Percentiles rank a stretch among this genome's conserved stretches.
Evolutionary conservation across 2,329 filamentous ascomycete species (phyloP).

Genomic region (Berkeleyomyces basicola): DNA sequence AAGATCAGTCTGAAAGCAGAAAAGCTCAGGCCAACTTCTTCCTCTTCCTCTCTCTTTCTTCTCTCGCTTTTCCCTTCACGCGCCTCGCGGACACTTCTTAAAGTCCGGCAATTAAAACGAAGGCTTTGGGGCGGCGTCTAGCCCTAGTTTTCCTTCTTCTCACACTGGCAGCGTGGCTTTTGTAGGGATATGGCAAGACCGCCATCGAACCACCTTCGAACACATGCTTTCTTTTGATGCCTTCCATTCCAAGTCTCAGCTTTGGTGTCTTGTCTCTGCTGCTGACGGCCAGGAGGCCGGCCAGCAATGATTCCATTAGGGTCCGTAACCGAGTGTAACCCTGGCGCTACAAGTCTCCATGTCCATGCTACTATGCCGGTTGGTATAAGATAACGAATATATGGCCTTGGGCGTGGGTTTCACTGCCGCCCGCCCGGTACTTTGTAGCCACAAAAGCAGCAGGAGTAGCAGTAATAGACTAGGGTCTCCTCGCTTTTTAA

Average conservation of each 20-base stretch:
- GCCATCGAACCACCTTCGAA: not conserved
- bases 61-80: not conserved
- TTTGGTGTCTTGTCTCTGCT: not conserved
- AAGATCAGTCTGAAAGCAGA: not conserved
- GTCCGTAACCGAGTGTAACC: not conserved
- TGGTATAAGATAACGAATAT: not conserved
- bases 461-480: not conserved
- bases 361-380: not conserved
- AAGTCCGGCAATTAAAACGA: not conserved
- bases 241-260: not conserved
- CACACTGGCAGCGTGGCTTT: not conserved
- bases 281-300: not conserved
- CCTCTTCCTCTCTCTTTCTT: not conserved
- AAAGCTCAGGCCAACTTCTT: not conserved
- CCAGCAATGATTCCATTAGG: not conserved
- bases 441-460: not conserved
- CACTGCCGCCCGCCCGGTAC: not conserved
- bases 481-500: not conserved
- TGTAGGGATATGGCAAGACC: not conserved
- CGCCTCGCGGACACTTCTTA: not conserved
- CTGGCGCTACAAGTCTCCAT: not conserved
- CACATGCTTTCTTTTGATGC: not conserved
- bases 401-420: not conserved
- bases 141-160: not conserved
- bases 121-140: not conserved